Conservation (phyloP, 805 yeast species). For the Spathaspora hagerdaliae region DNA sequence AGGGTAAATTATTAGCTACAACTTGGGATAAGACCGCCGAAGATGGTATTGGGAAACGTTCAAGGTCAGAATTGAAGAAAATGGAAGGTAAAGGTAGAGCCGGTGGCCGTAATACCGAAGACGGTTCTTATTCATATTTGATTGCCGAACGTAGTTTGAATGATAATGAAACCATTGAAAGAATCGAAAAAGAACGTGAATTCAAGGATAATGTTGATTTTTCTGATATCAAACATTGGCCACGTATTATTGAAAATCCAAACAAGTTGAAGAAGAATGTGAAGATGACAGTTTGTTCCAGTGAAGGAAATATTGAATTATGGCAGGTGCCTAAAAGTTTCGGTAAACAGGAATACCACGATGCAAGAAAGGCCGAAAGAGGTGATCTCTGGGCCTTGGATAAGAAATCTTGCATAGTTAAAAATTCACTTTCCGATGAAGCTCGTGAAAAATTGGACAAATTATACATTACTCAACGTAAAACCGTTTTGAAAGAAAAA, state of each 20-base stretch:
- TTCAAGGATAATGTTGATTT: slow-evolving; percentile 16
- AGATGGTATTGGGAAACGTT: slow-evolving; percentile 49
- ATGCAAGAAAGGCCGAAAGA: slow-evolving; percentile 78
- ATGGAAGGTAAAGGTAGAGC: slow-evolving; percentile 77
- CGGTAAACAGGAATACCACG: slow-evolving; percentile 75
- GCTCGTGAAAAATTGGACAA: slow-evolving; percentile 30
- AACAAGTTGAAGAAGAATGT: slow-evolving; percentile 80
- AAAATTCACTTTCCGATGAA: slow-evolving; percentile 26
- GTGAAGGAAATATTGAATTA: slow-evolving; percentile 75
- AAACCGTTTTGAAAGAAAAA: slow-evolving; percentile 34
- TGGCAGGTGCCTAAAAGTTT: slow-evolving; percentile 84
- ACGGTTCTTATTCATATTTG: slow-evolving; percentile 70
- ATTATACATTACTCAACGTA: slow-evolving; percentile 34
- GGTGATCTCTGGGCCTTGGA: slow-evolving; percentile 83
- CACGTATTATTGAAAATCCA: slow-evolving; percentile 72
- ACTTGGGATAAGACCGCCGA: slow-evolving; percentile 60
- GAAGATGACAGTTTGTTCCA: slow-evolving; percentile 69
- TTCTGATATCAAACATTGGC: slow-evolving; percentile 45
- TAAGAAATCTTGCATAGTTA: slow-evolving; percentile 30
- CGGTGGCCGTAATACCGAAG: slow-evolving; percentile 64
- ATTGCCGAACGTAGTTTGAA: slow-evolving; percentile 58
- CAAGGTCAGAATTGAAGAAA: slow-evolving; percentile 25
- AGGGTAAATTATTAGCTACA: slow-evolving; percentile 71
- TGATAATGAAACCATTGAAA: slow-evolving; percentile 35
- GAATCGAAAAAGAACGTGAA: slow-evolving; percentile 37